Conservation (phyloP, 2,329 filamentous ascomycete species). For the Pseudogymnoascus sp. region DNA sequence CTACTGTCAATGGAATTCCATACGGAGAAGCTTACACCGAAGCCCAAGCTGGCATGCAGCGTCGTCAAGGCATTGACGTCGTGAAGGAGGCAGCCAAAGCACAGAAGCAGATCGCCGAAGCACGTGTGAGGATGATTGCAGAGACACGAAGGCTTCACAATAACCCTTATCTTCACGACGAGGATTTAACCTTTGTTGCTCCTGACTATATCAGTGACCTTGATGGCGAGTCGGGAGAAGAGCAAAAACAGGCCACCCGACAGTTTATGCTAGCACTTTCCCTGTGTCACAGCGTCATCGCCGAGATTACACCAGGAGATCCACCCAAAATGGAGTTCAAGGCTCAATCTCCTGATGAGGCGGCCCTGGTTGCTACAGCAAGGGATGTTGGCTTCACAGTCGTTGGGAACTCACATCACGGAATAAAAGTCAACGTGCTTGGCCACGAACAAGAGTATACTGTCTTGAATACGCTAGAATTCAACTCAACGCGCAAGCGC, state of each 20-base stretch:
- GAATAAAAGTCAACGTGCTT: slow-evolving; percentile 78
- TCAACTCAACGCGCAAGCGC: slow-evolving; percentile 91
- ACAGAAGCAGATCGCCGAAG: slow-evolving; percentile 68
- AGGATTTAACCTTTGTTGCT: slow-evolving; percentile 85
- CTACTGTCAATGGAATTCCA: slow-evolving; percentile 87
- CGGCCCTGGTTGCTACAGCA: slow-evolving; percentile 86
- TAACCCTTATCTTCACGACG: slow-evolving; percentile 86
- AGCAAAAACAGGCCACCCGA: slow-evolving; percentile 71
- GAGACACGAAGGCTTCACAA: slow-evolving; percentile 70
- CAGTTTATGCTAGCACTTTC: slow-evolving; percentile 92
- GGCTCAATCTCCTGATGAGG: slow-evolving; percentile 94
- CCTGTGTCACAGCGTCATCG: slow-evolving; percentile 94
- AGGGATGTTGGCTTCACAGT: slow-evolving; percentile 94
- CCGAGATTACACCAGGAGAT: slow-evolving; percentile 83
- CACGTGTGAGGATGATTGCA: slow-evolving; percentile 64
- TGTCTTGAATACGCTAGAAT: slow-evolving; percentile 90
- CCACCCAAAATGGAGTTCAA: slow-evolving; percentile 89
- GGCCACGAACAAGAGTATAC: slow-evolving; percentile 79
- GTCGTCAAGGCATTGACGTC: slow-evolving; percentile 78
- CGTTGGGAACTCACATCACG: slow-evolving; percentile 69
- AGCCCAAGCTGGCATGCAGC: slow-evolving; percentile 92
- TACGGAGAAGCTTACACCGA: slow-evolving; percentile 98
- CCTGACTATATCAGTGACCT: slow-evolving; percentile 84
- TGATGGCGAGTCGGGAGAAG: slow-evolving; percentile 64
- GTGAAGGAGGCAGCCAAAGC: slow-evolving; percentile 70